A percentile compares a stretch with the other conserved stretches of the same genome.
These are phyloP conservation scores for Ceriops tagal DNA, from an alignment of 345 rosid species.

Conservation along the genomic window DNA sequence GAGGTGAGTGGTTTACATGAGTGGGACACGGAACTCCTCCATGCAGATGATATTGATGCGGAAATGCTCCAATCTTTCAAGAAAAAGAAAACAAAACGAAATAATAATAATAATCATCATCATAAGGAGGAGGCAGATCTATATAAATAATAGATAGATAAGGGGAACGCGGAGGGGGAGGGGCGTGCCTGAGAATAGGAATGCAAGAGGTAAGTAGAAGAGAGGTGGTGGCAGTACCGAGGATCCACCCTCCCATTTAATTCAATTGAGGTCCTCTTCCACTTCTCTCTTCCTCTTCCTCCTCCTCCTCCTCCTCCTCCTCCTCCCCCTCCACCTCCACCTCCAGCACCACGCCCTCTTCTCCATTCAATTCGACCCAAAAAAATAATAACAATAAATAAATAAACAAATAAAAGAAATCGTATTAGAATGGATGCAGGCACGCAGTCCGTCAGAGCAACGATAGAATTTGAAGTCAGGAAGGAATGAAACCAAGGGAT, in stretches of 20 bases:
- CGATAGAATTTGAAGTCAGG: no score
- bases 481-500: no score
- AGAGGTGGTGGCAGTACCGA: conserved; percentile 48
- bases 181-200: conserved; percentile 60
- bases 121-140: not conserved
- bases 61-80: conserved; percentile 55
- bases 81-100: not conserved
- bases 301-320: conserved; percentile 52
- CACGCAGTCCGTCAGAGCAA: no score
- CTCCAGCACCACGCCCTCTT: not conserved
- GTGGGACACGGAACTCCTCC: conserved; percentile 58
- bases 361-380: not conserved
- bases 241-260: conserved; percentile 54
- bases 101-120: not conserved
- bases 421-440: no score
- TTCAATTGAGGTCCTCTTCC: conserved; percentile 55
- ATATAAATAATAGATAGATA: no score
- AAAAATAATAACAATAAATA: no score
- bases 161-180: not conserved
- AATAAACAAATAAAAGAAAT: no score
- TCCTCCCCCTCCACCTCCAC: conserved; percentile 43
- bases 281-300: conserved; percentile 48
- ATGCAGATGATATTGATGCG: conserved; percentile 50
- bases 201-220: conserved; percentile 41
- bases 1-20: conserved; percentile 34